phyloP scores from a whole-genome alignment of 2,329 filamentous ascomycete genomes.

The Simplicillium sp. region DNA sequence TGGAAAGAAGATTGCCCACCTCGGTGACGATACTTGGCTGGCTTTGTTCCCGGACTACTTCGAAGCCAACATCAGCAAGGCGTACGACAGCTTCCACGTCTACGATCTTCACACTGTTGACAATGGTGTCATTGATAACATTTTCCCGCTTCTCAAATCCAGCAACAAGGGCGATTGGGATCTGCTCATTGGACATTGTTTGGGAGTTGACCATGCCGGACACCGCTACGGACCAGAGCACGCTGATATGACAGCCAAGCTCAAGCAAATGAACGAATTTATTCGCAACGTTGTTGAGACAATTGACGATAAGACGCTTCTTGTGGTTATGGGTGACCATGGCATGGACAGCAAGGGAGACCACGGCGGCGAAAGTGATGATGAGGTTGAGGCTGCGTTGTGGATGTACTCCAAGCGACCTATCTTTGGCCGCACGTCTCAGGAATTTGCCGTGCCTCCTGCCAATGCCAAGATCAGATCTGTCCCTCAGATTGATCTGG shows the following conservation, averaged over 20 bases:
- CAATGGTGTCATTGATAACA: conserved; percentile 84
- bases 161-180: conserved; percentile 70
- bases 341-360: conserved; percentile 97
- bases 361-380: conserved; percentile 95
- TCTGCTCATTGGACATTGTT: conserved; percentile 84
- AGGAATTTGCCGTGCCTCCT: conserved; percentile 48
- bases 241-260: conserved; percentile 80
- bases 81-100: conserved; percentile 97
- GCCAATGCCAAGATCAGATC: conserved; percentile 69
- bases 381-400: conserved; percentile 86
- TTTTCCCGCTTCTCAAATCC: conserved; percentile 69
- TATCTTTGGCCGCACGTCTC: conserved; percentile 68
- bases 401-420: conserved; percentile 97
- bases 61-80: conserved; percentile 70
- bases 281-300: conserved; percentile 60
- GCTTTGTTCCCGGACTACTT: conserved; percentile 91
- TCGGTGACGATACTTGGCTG: conserved; percentile 98
- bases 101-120: conserved; percentile 97
- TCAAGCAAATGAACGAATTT: conserved; percentile 82
- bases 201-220: conserved; percentile 94
- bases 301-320: conserved; percentile 75
- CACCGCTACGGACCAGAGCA: conserved; percentile 94
- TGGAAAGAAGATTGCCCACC: conserved; percentile 70
- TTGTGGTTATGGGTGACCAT: conserved; percentile 98
- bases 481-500: conserved; percentile 83